These are phyloP conservation scores for Hyparrhenia diplandra DNA, from an alignment of 176 grass and related monocot genomes.

Conservation along the genomic window DNA sequence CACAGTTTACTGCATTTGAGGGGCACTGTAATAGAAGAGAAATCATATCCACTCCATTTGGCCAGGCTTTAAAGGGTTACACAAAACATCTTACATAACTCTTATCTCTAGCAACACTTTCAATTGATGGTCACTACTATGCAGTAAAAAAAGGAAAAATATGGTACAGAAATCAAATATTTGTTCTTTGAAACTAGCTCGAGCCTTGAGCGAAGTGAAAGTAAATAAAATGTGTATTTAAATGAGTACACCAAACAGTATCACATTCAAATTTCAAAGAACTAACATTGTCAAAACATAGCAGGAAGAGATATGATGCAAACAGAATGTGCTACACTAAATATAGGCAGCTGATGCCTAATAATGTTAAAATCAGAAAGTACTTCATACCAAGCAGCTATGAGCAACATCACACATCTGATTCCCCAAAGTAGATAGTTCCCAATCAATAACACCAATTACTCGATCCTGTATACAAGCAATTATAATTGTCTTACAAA, in stretches of 20 bases:
- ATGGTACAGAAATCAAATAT: background rate
- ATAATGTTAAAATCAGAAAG: background rate
- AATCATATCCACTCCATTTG: background rate
- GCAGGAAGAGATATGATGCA: background rate
- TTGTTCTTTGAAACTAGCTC: background rate
- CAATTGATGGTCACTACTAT: background rate
- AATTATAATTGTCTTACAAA: background rate
- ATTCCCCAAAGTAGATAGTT: slow-evolving; percentile 94
- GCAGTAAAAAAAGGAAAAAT: background rate
- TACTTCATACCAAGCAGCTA: slow-evolving; percentile 61
- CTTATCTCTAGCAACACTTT: background rate
- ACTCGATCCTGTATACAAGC: slow-evolving; percentile 66
- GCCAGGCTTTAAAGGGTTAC: background rate
- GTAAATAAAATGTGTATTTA: background rate
- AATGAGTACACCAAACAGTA: background rate
- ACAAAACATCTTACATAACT: background rate
- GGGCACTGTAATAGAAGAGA: background rate
- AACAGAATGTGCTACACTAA: background rate
- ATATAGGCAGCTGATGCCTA: background rate
- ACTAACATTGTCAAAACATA: background rate
- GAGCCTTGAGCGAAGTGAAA: background rate
- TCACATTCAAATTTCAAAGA: background rate
- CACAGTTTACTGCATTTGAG: background rate
- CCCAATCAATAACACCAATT: slow-evolving; percentile 98
- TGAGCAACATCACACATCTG: slow-evolving; percentile 99